Percentiles rank a stretch among this genome's conserved stretches.
These are phyloP conservation scores for Pyrenophora graminea DNA, from an alignment of 2,329 filamentous ascomycete species.

Conservation along the genomic window DNA sequence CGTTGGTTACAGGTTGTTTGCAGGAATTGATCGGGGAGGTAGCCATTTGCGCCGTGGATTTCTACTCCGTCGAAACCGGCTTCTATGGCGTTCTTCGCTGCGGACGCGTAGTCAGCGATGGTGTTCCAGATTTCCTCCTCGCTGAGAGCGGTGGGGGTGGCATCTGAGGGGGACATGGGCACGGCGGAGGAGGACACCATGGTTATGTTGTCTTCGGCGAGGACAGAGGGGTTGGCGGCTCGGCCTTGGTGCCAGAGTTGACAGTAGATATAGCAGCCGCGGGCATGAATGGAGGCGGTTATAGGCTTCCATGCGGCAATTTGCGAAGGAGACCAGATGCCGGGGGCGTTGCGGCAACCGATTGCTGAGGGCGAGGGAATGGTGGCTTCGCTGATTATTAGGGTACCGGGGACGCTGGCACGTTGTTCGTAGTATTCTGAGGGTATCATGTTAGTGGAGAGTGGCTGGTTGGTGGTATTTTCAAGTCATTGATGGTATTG, in stretches of 20 bases:
- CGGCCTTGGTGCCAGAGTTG: constrained; percentile 66
- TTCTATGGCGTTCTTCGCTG: constrained; percentile 50
- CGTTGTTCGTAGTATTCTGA: constrained; percentile 58
- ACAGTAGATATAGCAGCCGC: constrained; percentile 60
- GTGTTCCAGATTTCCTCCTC: constrained; percentile 42
- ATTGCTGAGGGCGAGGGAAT: constrained; percentile 53
- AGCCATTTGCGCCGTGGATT: constrained; percentile 64
- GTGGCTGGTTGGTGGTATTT: no score
- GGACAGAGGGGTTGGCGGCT: constrained; percentile 47
- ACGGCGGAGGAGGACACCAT: constrained; percentile 39
- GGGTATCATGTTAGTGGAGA: background rate
- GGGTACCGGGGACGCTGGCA: constrained; percentile 55
- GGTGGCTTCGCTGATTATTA: constrained; percentile 63
- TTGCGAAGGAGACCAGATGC: constrained; percentile 55
- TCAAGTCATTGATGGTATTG: no score
- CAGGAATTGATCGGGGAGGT: constrained; percentile 68
- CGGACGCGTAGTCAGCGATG: constrained; percentile 43
- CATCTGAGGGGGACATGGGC: constrained; percentile 31
- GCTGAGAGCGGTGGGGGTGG: constrained; percentile 38
- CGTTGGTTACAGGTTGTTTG: constrained; percentile 61
- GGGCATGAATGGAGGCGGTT: constrained; percentile 63
- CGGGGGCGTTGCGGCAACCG: constrained; percentile 56
- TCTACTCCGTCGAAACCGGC: constrained; percentile 66
- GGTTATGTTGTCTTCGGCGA: constrained; percentile 32
- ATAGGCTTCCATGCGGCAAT: constrained; percentile 62